Base-by-base conservation (phyloP, 2,329 filamentous ascomycete genomes). In the Diaporthe aspalathi region DNA sequence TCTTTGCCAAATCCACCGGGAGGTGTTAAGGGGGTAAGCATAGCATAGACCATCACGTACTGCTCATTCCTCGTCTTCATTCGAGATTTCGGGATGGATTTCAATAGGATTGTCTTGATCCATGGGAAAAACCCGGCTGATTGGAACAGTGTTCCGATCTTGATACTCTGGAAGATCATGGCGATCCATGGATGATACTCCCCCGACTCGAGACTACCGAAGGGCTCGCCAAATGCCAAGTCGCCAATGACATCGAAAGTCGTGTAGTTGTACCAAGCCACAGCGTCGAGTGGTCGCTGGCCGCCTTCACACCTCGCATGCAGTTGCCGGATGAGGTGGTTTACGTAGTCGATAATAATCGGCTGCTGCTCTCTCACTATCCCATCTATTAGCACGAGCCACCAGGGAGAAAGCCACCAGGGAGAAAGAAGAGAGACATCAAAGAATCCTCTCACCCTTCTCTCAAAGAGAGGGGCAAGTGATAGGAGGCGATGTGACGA, bases 141-240 rank as follows among this genome's bases (percentile, higher is more conserved):
- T 16, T 65, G 49, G 12, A 50, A n/a, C 7, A 66, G 67, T 9
- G 52, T 62, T 11, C 45, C 38, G 9, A 49, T 3, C 27, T 72
- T 73, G 60, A 73, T 67, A n/a, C 35, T 45, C 8, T 65, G 40
- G 35, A 73, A 73, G 70, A 73, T 67, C 69, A 73, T 71, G 32
- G 72, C 32, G 4, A 73, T 63, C 72, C 72, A 73, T 1, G 70
- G 70, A 49, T 73, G 70, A 22, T 73, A 73, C 24, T 62, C 22
- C 14, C 63, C 47, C 1, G 32, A 56, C 6, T 70, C 52, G 24
- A 73, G 70, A 27, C 72, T 67, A 20, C 70, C 72, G n/a, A 73
- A 73, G 12, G 72, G 27, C 43, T 73, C 72, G 3, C 72, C 72
- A 49, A 73, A 73, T 3, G 72, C 66, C 35, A 73, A 43, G 32